Evolutionary conservation across 192 early-diverging fungal genomes (phyloP).

Genomic region (Piromyces sp.): DNA sequence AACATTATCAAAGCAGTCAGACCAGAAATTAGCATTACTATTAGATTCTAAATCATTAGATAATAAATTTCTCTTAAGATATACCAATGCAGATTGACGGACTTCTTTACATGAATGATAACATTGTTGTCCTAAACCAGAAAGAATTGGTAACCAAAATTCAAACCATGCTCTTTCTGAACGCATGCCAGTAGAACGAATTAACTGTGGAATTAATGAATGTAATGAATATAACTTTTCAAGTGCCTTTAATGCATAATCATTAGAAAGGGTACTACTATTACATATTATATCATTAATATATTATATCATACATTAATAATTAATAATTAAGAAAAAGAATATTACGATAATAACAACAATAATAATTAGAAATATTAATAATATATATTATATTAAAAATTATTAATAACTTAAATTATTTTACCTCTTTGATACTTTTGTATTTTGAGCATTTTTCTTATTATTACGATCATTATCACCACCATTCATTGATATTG

Average conservation of each 20-base stretch:
- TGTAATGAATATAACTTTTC: constrained; percentile 49
- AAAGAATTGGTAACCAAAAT: constrained; percentile 63
- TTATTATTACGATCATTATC: background rate
- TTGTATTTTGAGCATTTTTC: background rate
- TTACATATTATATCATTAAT: too few relatives aligned
- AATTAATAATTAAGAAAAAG: too few relatives aligned
- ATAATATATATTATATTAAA: too few relatives aligned
- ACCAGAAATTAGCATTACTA: constrained; percentile 20
- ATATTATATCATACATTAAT: too few relatives aligned
- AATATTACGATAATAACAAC: too few relatives aligned
- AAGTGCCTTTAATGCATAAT: constrained; percentile 44
- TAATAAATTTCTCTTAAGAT: constrained; percentile 61
- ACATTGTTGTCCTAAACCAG: constrained; percentile 53
- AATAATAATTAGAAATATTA: too few relatives aligned
- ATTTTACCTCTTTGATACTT: background rate
- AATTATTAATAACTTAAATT: too few relatives aligned
- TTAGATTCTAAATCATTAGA: constrained; percentile 27
- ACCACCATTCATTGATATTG: constrained; percentile 4
- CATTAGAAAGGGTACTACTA: constrained; percentile 24
- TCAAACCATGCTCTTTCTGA: constrained; percentile 43
- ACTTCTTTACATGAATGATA: constrained; percentile 59
- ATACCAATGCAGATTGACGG: constrained; percentile 60
- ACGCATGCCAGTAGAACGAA: constrained; percentile 13
- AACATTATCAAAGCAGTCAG: constrained; percentile 62
- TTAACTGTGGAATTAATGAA: constrained; percentile 26